These are phyloP conservation scores for Huntiella bhutanensis DNA, from an alignment of 2,329 filamentous ascomycete genomes.

Conservation along the genomic window DNA sequence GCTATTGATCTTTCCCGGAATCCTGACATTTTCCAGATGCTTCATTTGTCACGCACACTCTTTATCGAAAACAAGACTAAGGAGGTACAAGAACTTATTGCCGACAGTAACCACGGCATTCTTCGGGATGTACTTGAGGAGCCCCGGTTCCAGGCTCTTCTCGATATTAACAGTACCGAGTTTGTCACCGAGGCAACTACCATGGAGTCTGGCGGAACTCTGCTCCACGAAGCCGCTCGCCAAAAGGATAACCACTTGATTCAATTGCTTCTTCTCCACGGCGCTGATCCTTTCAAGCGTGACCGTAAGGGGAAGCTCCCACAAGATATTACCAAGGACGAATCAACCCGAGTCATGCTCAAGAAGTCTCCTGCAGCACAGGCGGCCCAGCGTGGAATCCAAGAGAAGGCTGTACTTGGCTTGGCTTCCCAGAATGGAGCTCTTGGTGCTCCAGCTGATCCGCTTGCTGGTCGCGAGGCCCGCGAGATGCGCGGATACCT, in stretches of 20 bases:
- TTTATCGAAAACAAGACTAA: constrained; percentile 76
- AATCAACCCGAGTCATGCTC: constrained; percentile 67
- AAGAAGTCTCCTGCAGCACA: constrained; percentile 91
- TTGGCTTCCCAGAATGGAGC: constrained; percentile 36
- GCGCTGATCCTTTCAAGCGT: constrained; percentile 84
- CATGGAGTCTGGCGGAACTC: constrained; percentile 65
- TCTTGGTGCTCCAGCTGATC: constrained; percentile 35
- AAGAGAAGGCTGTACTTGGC: constrained; percentile 89
- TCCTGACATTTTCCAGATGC: constrained; percentile 85
- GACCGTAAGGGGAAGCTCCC: constrained; percentile 91
- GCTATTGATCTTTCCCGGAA: constrained; percentile 78
- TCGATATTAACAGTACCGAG: constrained; percentile 87
- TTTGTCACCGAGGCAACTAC: constrained; percentile 66
- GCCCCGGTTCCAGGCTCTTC: constrained; percentile 60
- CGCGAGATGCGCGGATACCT: constrained; percentile 97
- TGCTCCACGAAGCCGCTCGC: constrained; percentile 83
- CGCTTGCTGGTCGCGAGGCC: constrained; percentile 61
- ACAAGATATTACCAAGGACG: constrained; percentile 91
- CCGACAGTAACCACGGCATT: constrained; percentile 51
- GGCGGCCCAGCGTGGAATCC: constrained; percentile 82
- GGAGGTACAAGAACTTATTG: constrained; percentile 65
- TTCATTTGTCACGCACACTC: constrained; percentile 76
- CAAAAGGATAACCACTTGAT: constrained; percentile 76
- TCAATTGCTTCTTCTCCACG: constrained; percentile 76
- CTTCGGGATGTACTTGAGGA: constrained; percentile 71